Evolutionary conservation across 2,329 filamentous ascomycete species (phyloP).

Genomic region (Colletotrichum sp.): DNA sequence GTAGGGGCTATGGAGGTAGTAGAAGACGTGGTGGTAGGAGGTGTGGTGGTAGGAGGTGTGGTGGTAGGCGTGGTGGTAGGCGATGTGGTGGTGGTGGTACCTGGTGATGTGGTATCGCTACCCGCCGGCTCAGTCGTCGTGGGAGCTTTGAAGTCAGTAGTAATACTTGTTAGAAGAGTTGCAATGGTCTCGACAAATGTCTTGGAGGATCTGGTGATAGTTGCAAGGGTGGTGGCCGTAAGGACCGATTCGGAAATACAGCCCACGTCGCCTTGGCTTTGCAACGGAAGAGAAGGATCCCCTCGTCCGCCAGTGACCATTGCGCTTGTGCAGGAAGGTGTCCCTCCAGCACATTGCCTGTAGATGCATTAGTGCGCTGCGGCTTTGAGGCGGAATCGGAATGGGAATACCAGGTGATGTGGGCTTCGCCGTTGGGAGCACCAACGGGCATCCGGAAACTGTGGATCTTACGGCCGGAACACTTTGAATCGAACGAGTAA

Average conservation of each 20-base stretch:
- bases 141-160: not conserved
- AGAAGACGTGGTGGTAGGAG: not conserved
- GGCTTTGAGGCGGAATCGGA: not conserved
- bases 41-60: not conserved
- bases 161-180: not conserved
- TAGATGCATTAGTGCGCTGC: not conserved
- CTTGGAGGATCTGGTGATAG: not conserved
- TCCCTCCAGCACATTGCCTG: not conserved
- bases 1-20: not conserved
- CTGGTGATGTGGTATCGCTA: not conserved
- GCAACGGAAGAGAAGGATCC: not conserved
- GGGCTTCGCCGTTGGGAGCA: not conserved
- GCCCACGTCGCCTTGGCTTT: not conserved
- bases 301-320: not conserved
- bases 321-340: not conserved
- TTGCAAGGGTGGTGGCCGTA: not conserved
- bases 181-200: not conserved
- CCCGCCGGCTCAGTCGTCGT: not conserved
- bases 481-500: not conserved
- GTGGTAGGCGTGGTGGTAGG: not conserved
- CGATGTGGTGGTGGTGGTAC: not conserved
- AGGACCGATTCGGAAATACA: not conserved
- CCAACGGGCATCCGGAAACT: not conserved
- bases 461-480: not conserved
- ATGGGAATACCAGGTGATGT: not conserved